Percentiles rank a stretch among this genome's conserved stretches.
Evolutionary conservation across 2,329 filamentous ascomycete species (phyloP).

Genomic region (Venturia nashicola): DNA sequence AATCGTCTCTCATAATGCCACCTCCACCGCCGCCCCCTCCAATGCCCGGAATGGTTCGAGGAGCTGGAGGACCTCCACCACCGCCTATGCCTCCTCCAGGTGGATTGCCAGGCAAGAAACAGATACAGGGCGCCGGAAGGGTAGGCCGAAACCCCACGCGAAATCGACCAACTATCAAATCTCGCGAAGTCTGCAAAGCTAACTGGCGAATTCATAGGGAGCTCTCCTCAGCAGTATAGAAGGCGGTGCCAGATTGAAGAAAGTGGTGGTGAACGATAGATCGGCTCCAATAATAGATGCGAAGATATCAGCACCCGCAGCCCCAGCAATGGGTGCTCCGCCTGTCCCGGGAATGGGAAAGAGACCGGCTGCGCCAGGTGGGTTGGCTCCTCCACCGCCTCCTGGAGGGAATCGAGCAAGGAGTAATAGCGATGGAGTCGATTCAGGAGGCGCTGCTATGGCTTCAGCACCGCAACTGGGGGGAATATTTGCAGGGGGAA

Average conservation of each 20-base stretch:
- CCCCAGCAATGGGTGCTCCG: constrained; percentile 61
- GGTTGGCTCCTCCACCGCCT: constrained; percentile 39
- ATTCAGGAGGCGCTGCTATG: constrained; percentile 31
- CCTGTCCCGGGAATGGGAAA: constrained; percentile 55
- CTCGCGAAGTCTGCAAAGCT: not conserved
- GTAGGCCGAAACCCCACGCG: constrained; percentile 35
- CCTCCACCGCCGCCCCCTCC: constrained; percentile 61
- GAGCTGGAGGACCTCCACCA: constrained; percentile 44
- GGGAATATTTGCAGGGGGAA: constrained; percentile 83
- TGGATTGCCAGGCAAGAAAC: constrained; percentile 36
- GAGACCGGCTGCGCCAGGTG: constrained; percentile 12
- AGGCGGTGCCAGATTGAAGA: constrained; percentile 71
- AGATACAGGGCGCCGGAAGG: constrained; percentile 44
- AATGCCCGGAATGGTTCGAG: constrained; percentile 46
- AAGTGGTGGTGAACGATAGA: constrained; percentile 79
- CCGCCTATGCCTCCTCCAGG: constrained; percentile 53
- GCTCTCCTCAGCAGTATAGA: constrained; percentile 79
- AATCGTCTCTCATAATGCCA: constrained; percentile 18
- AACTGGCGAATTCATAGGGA: constrained; percentile 41
- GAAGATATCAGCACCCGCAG: constrained; percentile 39
- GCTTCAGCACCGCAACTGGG: constrained; percentile 67
- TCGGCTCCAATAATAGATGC: constrained; percentile 63
- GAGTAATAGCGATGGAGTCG: constrained; percentile 62
- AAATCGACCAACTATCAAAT: not conserved
- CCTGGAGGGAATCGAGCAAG: constrained; percentile 61